Base-by-base conservation (phyloP, 176 grass and related monocot species). In the Aechmea fasciata region DNA sequence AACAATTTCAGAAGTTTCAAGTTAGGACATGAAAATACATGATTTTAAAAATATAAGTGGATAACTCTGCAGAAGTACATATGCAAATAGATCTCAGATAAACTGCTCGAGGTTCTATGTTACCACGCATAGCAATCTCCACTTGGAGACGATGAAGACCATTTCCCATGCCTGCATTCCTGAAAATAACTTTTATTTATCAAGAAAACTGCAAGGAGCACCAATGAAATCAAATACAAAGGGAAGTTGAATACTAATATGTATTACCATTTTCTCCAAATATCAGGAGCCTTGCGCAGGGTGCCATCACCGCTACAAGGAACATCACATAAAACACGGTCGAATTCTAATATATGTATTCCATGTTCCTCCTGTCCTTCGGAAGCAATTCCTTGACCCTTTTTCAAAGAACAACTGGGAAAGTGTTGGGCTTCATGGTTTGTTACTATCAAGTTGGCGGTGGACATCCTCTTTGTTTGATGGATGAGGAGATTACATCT, bases 231-330 rank as follows among this genome's bases (percentile, higher is more conserved):
- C 17, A 3, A 15, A 59, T 10, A n/a, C 14, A n/a, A 59, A 59
- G 25, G 18, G n/a, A 61, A 33, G 15, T 68, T 10, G 61, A n/a
- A 0, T 49, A 7, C 33, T 63, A 67, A 12, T 69, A 48, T 71
- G 70, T 25, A 55, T 81, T 85, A 97, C 94, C 89, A 97, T 33
- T 92, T 97, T 84, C 94, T 87, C 94, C 94, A 97, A 61, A 97
- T 90, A 87, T 92, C 94, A 83, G 94, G 94, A 81, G 94, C 94
- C 69, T 97, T 97, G 52, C 94, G 84, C 13, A 83, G 81, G 79
- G 94, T 97, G 11, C 94, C 94, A 79, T 97, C 94, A n/a, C 94
- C 94, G 66, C 94, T 97, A 67, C 94, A 97, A 72, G 94, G 94
- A 71, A 97, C 94, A 77, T 97, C 94, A 75, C 94, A 97, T 17